phyloP scores from a whole-genome alignment of 2,329 filamentous ascomycete species.

The Tolypocladium cylindrosporum region DNA sequence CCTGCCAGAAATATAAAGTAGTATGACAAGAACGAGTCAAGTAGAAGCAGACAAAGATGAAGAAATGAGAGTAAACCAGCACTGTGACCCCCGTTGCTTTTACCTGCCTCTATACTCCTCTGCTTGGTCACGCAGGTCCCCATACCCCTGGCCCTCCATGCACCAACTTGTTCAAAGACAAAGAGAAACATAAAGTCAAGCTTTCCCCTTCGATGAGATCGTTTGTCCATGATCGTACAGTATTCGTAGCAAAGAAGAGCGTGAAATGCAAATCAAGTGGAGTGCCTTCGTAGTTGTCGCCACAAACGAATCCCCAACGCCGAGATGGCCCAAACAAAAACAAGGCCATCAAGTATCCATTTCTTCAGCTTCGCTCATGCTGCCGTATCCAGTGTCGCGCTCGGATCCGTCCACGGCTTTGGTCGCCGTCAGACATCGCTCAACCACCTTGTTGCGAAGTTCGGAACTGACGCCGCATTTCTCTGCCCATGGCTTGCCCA shows the following conservation, averaged over 20 bases:
- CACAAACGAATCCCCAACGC: not conserved
- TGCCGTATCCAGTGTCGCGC: conserved; percentile 49
- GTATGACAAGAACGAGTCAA: not conserved
- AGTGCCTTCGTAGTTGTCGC: not conserved
- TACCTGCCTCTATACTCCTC: not conserved
- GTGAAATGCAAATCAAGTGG: not conserved
- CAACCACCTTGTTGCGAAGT: conserved; percentile 43
- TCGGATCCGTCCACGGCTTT: conserved; percentile 51
- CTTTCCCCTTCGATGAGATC: not conserved
- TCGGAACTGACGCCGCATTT: conserved; percentile 39
- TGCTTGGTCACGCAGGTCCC: not conserved
- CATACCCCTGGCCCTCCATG: not conserved
- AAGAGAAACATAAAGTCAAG: not conserved
- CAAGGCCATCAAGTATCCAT: conserved; percentile 5
- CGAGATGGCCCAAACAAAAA: not conserved
- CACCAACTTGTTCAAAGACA: not conserved
- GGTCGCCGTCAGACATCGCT: conserved; percentile 44
- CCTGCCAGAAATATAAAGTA: not conserved
- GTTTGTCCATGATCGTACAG: not conserved
- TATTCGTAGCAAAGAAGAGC: not conserved
- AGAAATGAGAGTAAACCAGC: not conserved
- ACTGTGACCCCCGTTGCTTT: not conserved
- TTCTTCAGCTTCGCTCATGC: conserved; percentile 40
- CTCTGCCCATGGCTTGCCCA: conserved; percentile 41
- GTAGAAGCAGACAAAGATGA: not conserved